phyloP scores from a whole-genome alignment of 2,329 filamentous ascomycete genomes.

The Epichloe coenophiala region DNA sequence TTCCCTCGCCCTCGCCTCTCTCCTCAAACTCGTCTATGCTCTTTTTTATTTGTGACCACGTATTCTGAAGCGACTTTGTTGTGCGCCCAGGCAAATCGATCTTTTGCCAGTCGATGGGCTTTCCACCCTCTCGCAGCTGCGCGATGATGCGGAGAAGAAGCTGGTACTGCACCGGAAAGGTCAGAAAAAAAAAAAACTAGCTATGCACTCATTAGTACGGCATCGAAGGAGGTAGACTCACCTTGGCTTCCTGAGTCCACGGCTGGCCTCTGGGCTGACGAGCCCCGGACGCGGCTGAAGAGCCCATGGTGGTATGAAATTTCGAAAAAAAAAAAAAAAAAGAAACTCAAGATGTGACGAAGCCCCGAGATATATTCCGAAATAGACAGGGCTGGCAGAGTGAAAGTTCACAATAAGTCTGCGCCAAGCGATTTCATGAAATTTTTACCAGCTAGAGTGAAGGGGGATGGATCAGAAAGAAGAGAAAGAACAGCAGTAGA shows the following conservation, averaged over 20 bases:
- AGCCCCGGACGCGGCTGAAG: no score
- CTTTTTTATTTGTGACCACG: conserved; percentile 24
- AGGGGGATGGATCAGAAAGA: background rate
- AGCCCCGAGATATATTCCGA: no score
- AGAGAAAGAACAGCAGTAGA: background rate
- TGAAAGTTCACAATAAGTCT: no score
- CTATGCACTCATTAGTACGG: no score
- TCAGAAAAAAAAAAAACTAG: background rate
- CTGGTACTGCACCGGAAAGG: conserved; percentile 14
- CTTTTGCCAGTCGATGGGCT: conserved; percentile 21
- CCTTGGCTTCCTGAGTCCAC: no score
- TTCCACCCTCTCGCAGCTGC: conserved; percentile 19
- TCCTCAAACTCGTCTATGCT: conserved; percentile 21
- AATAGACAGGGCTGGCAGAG: no score
- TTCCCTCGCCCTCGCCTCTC: conserved; percentile 2
- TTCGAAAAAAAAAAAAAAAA: no score
- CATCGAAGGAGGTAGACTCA: no score
- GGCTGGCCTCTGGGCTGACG: no score
- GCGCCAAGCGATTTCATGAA: no score
- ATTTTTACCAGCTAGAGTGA: background rate
- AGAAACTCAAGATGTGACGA: no score
- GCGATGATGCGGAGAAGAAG: conserved; percentile 23
- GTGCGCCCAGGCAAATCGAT: conserved; percentile 25
- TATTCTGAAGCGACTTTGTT: conserved; percentile 22
- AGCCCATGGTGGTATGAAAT: no score